Percentiles rank a stretch among this genome's conserved stretches.
Conservation (phyloP, 176 grass and related monocot species). For the Luzula sylvatica region DNA sequence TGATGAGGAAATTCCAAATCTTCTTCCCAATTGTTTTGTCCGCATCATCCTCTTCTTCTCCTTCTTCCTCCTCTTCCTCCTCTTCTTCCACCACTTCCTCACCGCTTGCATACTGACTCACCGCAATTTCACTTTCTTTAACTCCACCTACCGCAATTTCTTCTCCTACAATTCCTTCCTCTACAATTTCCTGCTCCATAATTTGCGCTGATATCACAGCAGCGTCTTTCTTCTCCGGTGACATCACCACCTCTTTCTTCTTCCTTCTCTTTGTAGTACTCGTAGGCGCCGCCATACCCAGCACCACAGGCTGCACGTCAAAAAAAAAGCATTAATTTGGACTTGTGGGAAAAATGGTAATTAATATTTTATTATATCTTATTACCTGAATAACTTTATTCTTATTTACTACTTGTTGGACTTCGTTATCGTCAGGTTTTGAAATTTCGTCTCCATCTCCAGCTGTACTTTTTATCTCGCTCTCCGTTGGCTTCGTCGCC, state of each 20-base stretch:
- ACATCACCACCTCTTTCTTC: neutral
- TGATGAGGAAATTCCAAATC: constrained; percentile 18
- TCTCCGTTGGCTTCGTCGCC: constrained; percentile 1
- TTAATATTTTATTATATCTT: neutral
- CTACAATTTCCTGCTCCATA: constrained; percentile 4
- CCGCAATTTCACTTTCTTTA: constrained; percentile 19
- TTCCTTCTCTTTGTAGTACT: no score
- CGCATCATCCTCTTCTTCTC: neutral
- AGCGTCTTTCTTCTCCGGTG: neutral
- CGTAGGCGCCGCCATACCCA: no score
- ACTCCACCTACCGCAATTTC: neutral
- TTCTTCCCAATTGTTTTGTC: constrained; percentile 9
- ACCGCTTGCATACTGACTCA: no score
- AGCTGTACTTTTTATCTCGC: constrained; percentile 7
- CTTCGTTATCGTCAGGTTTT: constrained; percentile 8
- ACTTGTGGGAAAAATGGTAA: no score
- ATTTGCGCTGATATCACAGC: neutral
- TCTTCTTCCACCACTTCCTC: neutral
- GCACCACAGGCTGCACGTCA: no score
- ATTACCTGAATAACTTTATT: constrained; percentile 2
- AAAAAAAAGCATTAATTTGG: no score
- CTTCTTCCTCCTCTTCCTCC: constrained; percentile 6
- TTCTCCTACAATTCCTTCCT: constrained; percentile 12
- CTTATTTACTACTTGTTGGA: constrained; percentile 3
- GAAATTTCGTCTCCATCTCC: constrained; percentile 10